These are phyloP conservation scores for Yarrowia sp. DNA, from an alignment of 805 yeast genomes.

Conservation along the genomic window DNA sequence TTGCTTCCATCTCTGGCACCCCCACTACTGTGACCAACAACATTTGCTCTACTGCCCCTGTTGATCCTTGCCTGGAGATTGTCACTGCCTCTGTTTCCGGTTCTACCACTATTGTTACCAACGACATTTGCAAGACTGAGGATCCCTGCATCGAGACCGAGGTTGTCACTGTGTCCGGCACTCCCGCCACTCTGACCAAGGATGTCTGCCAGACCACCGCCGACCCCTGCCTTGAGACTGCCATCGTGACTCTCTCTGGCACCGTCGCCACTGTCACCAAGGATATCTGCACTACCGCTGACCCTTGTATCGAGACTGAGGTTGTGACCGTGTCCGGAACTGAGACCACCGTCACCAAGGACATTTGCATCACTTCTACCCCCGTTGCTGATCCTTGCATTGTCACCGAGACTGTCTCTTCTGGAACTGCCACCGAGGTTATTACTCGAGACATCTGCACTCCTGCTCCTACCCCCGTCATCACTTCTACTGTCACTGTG, in stretches of 20 bases:
- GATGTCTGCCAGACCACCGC: not conserved
- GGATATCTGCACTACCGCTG: not conserved
- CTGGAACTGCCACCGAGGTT: not conserved
- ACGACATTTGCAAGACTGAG: not conserved
- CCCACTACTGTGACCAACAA: not conserved
- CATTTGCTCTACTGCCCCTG: not conserved
- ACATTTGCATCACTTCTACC: not conserved
- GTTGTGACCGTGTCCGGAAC: not conserved
- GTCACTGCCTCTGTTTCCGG: slow-evolving; percentile 1
- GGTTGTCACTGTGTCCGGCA: not conserved
- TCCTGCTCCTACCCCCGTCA: not conserved
- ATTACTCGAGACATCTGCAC: not conserved
- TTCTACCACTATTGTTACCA: not conserved
- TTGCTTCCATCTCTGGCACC: not conserved
- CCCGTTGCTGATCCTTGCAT: not conserved
- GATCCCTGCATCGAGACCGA: not conserved
- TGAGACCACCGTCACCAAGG: not conserved
- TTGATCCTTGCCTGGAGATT: not conserved
- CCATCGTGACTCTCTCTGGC: not conserved
- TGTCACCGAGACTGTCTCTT: not conserved
- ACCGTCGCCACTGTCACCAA: not conserved
- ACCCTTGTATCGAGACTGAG: not conserved
- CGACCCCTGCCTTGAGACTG: slow-evolving; percentile 1
- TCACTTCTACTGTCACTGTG: not conserved
- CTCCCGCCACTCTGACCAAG: not conserved